Evolutionary conservation across 352 stramenopile species (phyloP).

Genomic region (Globisporangium spinosum): DNA sequence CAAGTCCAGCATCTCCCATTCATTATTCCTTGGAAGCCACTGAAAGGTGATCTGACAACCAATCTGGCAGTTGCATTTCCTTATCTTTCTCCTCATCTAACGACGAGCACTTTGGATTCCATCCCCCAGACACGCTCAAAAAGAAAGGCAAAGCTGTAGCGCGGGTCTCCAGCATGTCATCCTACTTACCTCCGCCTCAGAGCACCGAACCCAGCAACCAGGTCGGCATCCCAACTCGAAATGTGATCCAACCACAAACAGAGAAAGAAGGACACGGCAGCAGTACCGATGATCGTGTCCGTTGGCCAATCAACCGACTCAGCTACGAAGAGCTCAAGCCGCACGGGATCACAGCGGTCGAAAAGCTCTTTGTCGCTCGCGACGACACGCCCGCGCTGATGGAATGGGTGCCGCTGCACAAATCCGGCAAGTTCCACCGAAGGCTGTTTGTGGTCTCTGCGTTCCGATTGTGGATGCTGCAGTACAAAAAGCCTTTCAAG

Average conservation of each 20-base stretch:
- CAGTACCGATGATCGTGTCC: background rate
- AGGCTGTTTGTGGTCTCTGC: constrained; percentile 55
- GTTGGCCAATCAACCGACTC: constrained; percentile 61
- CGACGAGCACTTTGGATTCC: background rate
- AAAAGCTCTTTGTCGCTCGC: constrained; percentile 44
- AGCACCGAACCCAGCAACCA: background rate
- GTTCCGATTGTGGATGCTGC: constrained; percentile 47
- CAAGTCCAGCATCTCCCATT: background rate
- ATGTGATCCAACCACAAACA: background rate
- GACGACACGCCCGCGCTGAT: constrained; percentile 50
- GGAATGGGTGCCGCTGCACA: constrained; percentile 59
- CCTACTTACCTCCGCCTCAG: background rate
- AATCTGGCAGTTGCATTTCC: background rate
- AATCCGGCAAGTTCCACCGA: constrained; percentile 33
- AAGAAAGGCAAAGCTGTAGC: background rate
- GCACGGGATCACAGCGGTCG: constrained; percentile 32
- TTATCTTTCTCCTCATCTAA: background rate
- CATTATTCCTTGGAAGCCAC: background rate
- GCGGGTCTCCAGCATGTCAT: background rate
- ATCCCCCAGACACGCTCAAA: background rate
- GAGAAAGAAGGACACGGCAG: background rate
- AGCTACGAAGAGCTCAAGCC: constrained; percentile 59
- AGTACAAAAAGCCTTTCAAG: constrained; percentile 43
- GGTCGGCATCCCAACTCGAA: background rate
- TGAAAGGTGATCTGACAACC: background rate